phyloP scores from a whole-genome alignment of 495 filamentous ascomycete genomes.

The Usnea hakonensis region DNA sequence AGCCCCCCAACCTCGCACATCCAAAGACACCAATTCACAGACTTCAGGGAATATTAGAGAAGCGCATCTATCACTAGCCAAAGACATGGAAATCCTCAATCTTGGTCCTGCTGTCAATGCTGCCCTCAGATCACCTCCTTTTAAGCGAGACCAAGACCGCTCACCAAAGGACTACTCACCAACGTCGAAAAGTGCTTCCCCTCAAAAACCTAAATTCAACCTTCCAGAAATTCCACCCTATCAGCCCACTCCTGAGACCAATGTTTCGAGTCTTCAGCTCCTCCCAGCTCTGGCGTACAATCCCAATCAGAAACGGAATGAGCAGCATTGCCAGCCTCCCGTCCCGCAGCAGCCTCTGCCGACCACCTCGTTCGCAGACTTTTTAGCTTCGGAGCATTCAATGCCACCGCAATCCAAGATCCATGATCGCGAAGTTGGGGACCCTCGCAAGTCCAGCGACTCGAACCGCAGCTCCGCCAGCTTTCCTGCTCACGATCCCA shows the following conservation, averaged over 20 bases:
- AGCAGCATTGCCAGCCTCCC: constrained; percentile 10
- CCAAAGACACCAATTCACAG: constrained; percentile 30
- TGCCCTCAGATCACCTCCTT: constrained; percentile 24
- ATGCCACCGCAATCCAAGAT: constrained; percentile 23
- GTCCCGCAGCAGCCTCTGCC: constrained; percentile 22
- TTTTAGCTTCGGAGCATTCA: constrained; percentile 27
- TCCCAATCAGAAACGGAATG: constrained; percentile 16
- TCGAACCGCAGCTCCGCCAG: constrained; percentile 10
- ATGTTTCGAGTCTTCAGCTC: constrained; percentile 29
- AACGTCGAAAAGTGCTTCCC: background rate
- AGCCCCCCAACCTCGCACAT: constrained; percentile 29
- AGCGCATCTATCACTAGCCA: constrained; percentile 45
- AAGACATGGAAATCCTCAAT: constrained; percentile 49
- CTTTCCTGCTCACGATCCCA: constrained; percentile 13
- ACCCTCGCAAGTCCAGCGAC: constrained; percentile 19
- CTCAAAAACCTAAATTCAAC: constrained; percentile 26
- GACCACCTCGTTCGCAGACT: constrained; percentile 11
- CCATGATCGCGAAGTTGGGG: constrained; percentile 14
- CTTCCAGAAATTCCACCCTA: constrained; percentile 49
- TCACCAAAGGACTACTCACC: constrained; percentile 1
- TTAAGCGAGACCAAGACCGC: background rate
- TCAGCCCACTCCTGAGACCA: constrained; percentile 31
- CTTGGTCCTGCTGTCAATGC: constrained; percentile 20
- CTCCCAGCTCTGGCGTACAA: constrained; percentile 28
- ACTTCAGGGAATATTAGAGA: constrained; percentile 54